Percentiles rank a stretch among this genome's conserved stretches.
phyloP scores from a whole-genome alignment of 169 alveolate genomes.

The Plasmodium coatneyi region DNA sequence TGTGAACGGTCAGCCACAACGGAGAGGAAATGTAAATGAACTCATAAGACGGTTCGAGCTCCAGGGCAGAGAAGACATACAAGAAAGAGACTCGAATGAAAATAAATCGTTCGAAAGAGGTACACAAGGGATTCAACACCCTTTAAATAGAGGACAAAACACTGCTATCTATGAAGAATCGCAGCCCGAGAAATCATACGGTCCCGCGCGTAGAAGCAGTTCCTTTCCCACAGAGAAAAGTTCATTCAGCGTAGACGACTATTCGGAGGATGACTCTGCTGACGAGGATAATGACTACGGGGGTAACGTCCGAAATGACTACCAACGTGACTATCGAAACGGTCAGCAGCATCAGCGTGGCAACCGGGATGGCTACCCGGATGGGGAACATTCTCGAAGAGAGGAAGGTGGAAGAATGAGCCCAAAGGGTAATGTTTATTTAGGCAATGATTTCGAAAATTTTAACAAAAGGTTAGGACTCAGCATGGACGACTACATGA shows the following conservation, averaged over 20 bases:
- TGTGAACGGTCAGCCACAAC: conserved; percentile 7
- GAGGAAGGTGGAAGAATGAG: background rate
- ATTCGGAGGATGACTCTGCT: conserved; percentile 6
- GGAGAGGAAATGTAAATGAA: conserved; percentile 2
- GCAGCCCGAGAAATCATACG: conserved; percentile 7
- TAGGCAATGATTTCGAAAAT: conserved; percentile 42
- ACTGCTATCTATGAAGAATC: background rate
- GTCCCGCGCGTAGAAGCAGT: background rate
- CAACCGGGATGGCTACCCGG: background rate
- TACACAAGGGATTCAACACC: background rate
- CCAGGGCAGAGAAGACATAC: background rate
- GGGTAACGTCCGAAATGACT: background rate
- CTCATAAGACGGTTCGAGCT: conserved; percentile 19
- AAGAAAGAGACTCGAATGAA: background rate
- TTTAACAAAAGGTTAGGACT: conserved; percentile 45
- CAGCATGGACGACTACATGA: conserved; percentile 6
- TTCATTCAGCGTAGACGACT: background rate
- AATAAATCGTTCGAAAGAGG: background rate
- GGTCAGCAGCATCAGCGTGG: background rate
- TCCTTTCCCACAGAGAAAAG: background rate
- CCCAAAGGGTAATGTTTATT: background rate
- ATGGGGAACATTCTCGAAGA: background rate
- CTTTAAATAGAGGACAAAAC: conserved; percentile 12
- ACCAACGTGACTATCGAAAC: background rate
- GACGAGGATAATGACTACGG: background rate